Evolutionary conservation across 129 eudicot species (phyloP), one percentile per base, ranked within the genome.

Genomic region (Tagetes patula): DNA sequence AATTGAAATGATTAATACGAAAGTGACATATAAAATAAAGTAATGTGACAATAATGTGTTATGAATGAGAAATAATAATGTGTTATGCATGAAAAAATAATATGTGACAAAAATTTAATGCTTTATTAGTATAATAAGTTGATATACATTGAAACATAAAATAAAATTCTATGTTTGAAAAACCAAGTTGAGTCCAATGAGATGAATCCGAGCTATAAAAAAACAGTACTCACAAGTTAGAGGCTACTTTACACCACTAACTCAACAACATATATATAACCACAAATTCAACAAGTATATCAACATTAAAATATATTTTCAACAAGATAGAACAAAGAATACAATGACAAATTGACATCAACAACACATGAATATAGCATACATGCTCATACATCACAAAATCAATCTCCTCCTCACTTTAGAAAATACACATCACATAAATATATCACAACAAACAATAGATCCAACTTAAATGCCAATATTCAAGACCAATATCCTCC

Each of bases 261-360:
- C 27, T 20, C 27, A 20, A 20, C 27, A 20, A 20, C 27, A 20
- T 20, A 20, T 20, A 20, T 20, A 14, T 60, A 37, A 61, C n/a
- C 66, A 34, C 39, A 34, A 20, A 20, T 20, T 20, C 27, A 20
- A 20, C 27, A 20, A 20, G 27, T 20, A 20, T 20, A 20, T 20
- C 11, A 34, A 61, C 12, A 61, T 34, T 20, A 31, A 33, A 4
- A 53, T 63, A 13, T 45, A 59, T 43, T 48, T 63, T 12, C 27
- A 47, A 47, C 5, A 38, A 37, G 50, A 41, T 74, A 31, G 30
- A 36, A 62, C 7, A 65, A 63, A 74, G 47, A 74, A 74, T 62
- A 64, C 70, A 74, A 46, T 45, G 46, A 69, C 65, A 74, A 63
- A 62, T 62, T 9, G 36, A 3, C 13, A 46, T 8, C 4, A 2